Conservation (phyloP, 208 protist genomes). For the Leishmania amazonensis region DNA sequence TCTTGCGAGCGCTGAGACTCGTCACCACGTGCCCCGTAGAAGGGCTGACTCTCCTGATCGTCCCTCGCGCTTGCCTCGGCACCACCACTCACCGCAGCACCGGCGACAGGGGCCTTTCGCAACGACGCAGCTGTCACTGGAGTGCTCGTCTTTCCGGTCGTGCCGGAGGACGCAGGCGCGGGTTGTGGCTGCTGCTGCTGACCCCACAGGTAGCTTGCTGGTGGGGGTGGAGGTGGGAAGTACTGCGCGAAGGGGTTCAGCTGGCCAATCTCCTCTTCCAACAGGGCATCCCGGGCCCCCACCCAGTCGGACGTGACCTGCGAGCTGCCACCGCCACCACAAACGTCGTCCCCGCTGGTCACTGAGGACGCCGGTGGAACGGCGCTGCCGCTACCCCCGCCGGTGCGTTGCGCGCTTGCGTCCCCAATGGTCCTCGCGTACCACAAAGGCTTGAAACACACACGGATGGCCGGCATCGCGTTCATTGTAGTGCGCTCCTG, state of each 20-base stretch:
- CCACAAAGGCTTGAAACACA: constrained; percentile 53
- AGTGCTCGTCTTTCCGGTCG: background rate
- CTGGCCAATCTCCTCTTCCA: constrained; percentile 71
- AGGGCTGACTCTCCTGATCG: background rate
- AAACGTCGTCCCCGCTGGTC: constrained; percentile 27
- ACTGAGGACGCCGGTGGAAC: constrained; percentile 5
- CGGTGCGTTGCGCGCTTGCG: background rate
- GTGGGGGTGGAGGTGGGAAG: constrained; percentile 47
- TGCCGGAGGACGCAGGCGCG: background rate
- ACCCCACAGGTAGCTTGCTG: constrained; percentile 31
- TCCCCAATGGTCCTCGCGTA: constrained; percentile 9
- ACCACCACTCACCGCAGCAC: background rate
- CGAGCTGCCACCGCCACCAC: constrained; percentile 21
- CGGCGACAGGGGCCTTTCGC: constrained; percentile 2
- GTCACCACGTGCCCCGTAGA: constrained; percentile 16
- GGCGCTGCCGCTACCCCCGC: constrained; percentile 9
- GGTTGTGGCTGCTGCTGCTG: constrained; percentile 3
- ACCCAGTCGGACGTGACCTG: constrained; percentile 47
- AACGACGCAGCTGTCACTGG: constrained; percentile 17
- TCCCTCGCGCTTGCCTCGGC: background rate
- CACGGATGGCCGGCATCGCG: constrained; percentile 49
- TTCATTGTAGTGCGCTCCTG: constrained; percentile 58
- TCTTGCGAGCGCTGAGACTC: constrained; percentile 36
- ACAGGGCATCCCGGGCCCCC: constrained; percentile 30
- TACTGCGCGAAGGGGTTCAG: constrained; percentile 74